Evolutionary conservation across 176 grass and related monocot genomes (phyloP).

Genomic region (Eleusine coracana): DNA sequence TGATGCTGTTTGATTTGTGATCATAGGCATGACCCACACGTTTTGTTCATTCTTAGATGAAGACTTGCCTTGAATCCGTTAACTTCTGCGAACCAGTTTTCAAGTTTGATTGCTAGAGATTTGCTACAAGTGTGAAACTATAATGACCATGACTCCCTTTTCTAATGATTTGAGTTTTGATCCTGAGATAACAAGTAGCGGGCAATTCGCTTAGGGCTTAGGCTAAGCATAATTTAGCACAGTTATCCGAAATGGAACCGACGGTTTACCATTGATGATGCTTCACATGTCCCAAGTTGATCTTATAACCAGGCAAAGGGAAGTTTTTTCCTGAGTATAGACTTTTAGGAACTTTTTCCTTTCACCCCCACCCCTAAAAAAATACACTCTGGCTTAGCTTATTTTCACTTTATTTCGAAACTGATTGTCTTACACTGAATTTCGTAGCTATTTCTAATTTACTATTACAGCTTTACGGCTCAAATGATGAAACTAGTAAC

Average conservation of each 20-base stretch:
- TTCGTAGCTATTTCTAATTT: no score
- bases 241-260: background rate
- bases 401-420: no score
- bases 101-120: background rate
- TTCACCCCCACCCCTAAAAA: no score
- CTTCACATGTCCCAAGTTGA: background rate
- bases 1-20: background rate
- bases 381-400: no score
- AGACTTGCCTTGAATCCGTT: background rate
- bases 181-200: constrained; percentile 6
- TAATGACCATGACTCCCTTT: background rate
- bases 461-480: no score
- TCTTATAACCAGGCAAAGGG: no score
- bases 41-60: constrained; percentile 7
- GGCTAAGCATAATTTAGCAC: background rate
- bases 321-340: no score
- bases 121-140: background rate
- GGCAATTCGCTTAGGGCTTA: background rate
- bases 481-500: no score
- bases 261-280: background rate
- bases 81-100: background rate
- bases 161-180: background rate
- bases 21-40: background rate
- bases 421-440: no score
- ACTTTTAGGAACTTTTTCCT: no score